Evolutionary conservation across 805 yeast species (phyloP), one percentile per base, ranked within the genome.

Genomic region (Helenozyma rhizophorensis): DNA sequence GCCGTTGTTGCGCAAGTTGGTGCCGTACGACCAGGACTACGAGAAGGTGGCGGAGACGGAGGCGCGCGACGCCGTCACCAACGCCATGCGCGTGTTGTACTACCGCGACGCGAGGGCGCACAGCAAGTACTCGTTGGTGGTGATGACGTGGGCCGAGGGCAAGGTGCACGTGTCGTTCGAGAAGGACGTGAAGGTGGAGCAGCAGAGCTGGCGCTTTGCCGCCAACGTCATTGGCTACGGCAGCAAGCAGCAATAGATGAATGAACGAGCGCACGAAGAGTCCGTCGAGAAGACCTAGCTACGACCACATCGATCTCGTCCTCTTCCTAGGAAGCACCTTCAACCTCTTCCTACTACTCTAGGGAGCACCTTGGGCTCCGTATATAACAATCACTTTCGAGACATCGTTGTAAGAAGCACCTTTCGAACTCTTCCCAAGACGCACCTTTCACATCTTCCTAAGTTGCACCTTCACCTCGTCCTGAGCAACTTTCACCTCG

Each of bases 41-140:
- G 72, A 62, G 24, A 79, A 78, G 25, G 74, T 87, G 18, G 65
- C 75, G 23, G 83, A 85, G 54, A 81, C 72, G 38, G 78, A 83
- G 29, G 98, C 97, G 2, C 72, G 82, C 39, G 70, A 73, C 29
- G 78, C 83, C n/a, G 70, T 93, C 25, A 72, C 75, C 51, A 86
- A 89, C 54, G 78, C 90, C 50, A 88, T 93, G 97, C 87, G 85
- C 62, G 95, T 93, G 11, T 72, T 93, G 45, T 93, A 80, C 60
- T 93, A 93, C 69, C 78, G 99, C 60, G 99, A 93, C 58, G 97
- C 97, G 2, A 79, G 98, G 53, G 85, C 96, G 13, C 65, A 84
- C 41, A 95, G 93, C 57, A 83, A 80, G 53, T 93, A 83, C 61
- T 72, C 90, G 0, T 56, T 90, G 48, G 89, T 90, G 9, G 77